Base-by-base conservation (phyloP, 192 early-diverging fungal species). In the Paraglomus brasilianum region DNA sequence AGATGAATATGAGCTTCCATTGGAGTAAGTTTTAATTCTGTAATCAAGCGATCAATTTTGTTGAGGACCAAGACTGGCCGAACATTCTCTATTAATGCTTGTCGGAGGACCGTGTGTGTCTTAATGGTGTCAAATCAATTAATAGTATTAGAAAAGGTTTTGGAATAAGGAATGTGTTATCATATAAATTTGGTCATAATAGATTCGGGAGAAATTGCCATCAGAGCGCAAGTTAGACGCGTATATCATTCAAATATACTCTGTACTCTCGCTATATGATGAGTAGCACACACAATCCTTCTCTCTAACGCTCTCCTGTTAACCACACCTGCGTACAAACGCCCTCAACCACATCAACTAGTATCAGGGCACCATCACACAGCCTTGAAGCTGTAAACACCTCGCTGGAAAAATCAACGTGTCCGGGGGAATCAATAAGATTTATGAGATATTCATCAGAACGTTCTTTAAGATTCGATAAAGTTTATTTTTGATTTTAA, bases 331-430 rank as follows among this genome's bases (percentile, higher is more conserved):
- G 96, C n/a, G 97, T 95, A 80, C 96, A 98, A 14, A 98, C 94
- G 38, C 97, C 97, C 77, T 99, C 97, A 19, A 99, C 93, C 13
- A 89, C 95, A 82, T 99, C 97, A 14, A 99, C 94, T 22, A 99
- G 77, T 0, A 99, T 91, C 58, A 99, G 78, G 10, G 86, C 95
- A 17, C 97, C 97, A 72, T 99, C 97, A 48, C 94, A 98, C 4
- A 99, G 77, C 43, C 95, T 84, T 0, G 97, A 97, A 4, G 97
- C 97, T n/a, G 96, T 95, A 8, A 95, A 96, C n/a, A 99, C 97
- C 74, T 99, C 97, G 15, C 89, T 90, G 0, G 95, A 89, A 77
- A 99, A 99, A 76, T 99, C 97, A 9, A 99, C 93, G 72, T 99
- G 97, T 6, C 97, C 97, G 1, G 97, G 97, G 6, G 94, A 94